These are phyloP conservation scores for Niveomyces coronatus DNA, from an alignment of 2,329 filamentous ascomycete species.

Conservation along the genomic window DNA sequence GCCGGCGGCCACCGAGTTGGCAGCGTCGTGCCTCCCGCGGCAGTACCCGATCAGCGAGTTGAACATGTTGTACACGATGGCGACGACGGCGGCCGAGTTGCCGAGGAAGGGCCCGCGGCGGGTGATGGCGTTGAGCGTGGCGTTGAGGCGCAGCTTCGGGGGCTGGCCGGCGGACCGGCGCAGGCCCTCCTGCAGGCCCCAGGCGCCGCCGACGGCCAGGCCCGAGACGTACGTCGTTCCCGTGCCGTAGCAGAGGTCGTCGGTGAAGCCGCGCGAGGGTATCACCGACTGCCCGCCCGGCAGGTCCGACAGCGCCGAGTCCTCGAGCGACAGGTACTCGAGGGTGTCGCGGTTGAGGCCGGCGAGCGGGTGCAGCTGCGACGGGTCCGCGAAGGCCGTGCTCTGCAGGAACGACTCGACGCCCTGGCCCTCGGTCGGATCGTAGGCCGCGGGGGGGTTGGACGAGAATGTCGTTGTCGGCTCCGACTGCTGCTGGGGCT, in stretches of 20 bases:
- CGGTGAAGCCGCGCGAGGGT: constrained; percentile 92
- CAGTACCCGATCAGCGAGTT: constrained; percentile 74
- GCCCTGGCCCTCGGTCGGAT: constrained; percentile 64
- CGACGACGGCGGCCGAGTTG: constrained; percentile 91
- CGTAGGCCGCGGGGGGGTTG: constrained; percentile 52
- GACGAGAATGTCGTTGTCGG: constrained; percentile 31
- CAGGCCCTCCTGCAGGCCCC: constrained; percentile 86
- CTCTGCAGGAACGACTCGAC: constrained; percentile 77
- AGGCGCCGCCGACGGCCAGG: constrained; percentile 74
- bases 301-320: constrained; percentile 75
- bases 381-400: constrained; percentile 72
- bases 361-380: constrained; percentile 83
- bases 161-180: constrained; percentile 65
- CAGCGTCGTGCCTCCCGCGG: constrained; percentile 78
- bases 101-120: constrained; percentile 88
- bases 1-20: constrained; percentile 81
- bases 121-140: constrained; percentile 88
- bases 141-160: constrained; percentile 87
- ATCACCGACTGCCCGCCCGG: constrained; percentile 80
- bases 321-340: constrained; percentile 91
- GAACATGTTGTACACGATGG: constrained; percentile 90
- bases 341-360: constrained; percentile 87
- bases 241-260: constrained; percentile 96
- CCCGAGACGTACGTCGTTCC: constrained; percentile 90
- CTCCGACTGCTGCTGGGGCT: constrained; percentile 20